phyloP scores from a whole-genome alignment of 108 stramenopile genomes.

The Skeletonema tropicum region DNA sequence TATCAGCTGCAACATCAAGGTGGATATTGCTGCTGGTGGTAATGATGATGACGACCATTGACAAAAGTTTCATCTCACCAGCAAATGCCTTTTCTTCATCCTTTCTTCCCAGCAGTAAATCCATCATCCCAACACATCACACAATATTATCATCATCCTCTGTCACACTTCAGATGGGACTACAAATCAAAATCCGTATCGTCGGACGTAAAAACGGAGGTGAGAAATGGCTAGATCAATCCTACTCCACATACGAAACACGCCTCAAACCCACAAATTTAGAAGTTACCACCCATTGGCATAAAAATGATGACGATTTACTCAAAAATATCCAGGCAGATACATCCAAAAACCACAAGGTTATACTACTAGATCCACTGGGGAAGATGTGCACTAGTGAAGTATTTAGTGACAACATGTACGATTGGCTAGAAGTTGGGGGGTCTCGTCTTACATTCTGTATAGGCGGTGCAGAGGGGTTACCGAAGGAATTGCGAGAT shows the following conservation, averaged over 20 bases:
- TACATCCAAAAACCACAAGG: conserved; percentile 61
- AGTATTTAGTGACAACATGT: conserved; percentile 73
- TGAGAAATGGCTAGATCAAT: conserved; percentile 79
- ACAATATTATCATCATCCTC: background rate
- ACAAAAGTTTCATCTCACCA: too few relatives aligned
- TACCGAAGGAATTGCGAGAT: conserved; percentile 74
- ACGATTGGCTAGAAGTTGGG: conserved; percentile 85
- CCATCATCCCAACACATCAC: background rate
- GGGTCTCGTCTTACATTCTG: conserved; percentile 88
- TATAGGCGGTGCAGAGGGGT: conserved; percentile 92
- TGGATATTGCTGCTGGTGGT: background rate
- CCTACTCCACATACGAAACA: conserved; percentile 74
- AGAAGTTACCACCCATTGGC: conserved; percentile 81
- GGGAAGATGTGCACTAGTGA: conserved; percentile 79
- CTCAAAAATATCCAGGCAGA: conserved; percentile 64
- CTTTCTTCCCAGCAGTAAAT: background rate
- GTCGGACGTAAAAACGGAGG: conserved; percentile 76
- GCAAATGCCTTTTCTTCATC: background rate
- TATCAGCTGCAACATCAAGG: background rate
- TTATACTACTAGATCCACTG: conserved; percentile 72
- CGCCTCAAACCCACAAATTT: conserved; percentile 65
- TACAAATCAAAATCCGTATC: conserved; percentile 82
- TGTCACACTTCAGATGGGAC: conserved; percentile 36
- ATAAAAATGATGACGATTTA: conserved; percentile 89
- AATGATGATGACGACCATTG: background rate